These are phyloP conservation scores for Akanthomyces lecanii DNA, from an alignment of 2,329 filamentous ascomycete species.

Conservation along the genomic window DNA sequence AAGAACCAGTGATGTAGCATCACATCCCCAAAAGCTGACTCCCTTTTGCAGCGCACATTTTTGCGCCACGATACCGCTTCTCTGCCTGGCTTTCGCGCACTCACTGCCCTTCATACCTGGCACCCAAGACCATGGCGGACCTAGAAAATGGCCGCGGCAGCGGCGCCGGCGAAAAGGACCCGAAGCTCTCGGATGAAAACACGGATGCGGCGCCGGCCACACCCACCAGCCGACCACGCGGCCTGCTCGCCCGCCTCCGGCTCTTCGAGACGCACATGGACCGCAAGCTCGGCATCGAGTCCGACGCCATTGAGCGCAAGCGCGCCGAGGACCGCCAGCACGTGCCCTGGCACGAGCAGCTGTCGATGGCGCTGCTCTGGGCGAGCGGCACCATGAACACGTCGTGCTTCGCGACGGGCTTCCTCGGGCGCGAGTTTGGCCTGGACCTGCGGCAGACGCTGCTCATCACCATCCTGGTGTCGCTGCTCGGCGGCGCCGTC, in stretches of 20 bases:
- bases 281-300: constrained; percentile 44
- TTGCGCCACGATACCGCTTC: too few relatives aligned
- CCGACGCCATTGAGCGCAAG: constrained; percentile 42
- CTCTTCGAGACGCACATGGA: constrained; percentile 42
- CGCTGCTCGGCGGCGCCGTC: constrained; percentile 33
- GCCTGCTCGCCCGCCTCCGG: constrained; percentile 35
- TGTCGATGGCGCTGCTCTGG: constrained; percentile 50
- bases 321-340: constrained; percentile 36
- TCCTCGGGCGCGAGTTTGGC: constrained; percentile 47
- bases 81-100: neutral
- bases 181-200: neutral
- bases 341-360: constrained; percentile 35
- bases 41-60: neutral
- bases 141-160: neutral
- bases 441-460: constrained; percentile 42
- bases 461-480: constrained; percentile 42
- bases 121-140: neutral
- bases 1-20: neutral
- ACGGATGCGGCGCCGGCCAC: neutral
- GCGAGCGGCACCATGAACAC: constrained; percentile 48
- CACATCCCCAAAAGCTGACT: neutral
- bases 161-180: neutral
- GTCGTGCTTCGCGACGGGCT: constrained; percentile 48
- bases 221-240: constrained; percentile 13
- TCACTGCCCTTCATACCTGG: neutral